These are phyloP conservation scores for Euphorbia peplus DNA, from an alignment of 345 rosid genomes.

Conservation along the genomic window DNA sequence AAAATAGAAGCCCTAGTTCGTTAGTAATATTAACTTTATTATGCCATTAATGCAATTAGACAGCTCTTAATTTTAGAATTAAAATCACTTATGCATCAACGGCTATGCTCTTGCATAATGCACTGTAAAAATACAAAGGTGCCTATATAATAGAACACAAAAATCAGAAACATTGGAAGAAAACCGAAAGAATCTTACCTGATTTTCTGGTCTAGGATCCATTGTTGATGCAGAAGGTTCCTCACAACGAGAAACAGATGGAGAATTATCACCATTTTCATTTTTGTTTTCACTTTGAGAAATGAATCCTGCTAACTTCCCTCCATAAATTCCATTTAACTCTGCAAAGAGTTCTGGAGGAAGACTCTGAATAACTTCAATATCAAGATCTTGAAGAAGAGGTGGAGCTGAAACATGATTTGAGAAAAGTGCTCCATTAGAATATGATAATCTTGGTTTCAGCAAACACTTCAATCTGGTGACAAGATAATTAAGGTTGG, in stretches of 20 bases:
- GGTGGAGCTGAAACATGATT: constrained; percentile 48
- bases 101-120: neutral
- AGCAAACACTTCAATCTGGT: constrained; percentile 32
- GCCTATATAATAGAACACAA: neutral
- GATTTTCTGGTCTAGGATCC: constrained; percentile 13
- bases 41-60: neutral
- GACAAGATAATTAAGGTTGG: constrained; percentile 24
- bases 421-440: constrained; percentile 24
- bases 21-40: neutral
- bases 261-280: constrained; percentile 23
- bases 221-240: constrained; percentile 29
- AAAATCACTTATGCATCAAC: neutral
- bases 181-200: constrained; percentile 40
- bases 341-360: constrained; percentile 78
- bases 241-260: constrained; percentile 17
- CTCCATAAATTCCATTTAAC: constrained; percentile 75
- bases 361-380: constrained; percentile 77
- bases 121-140: neutral
- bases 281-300: constrained; percentile 45
- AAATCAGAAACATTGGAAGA: neutral
- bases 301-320: constrained; percentile 57
- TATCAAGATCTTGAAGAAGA: constrained; percentile 65
- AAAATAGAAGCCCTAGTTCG: neutral
- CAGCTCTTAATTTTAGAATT: neutral
- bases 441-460: constrained; percentile 29